A percentile compares a stretch with the other conserved stretches of the same genome.
phyloP scores from a whole-genome alignment of 495 filamentous ascomycete genomes.

The Amphirosellinia nigrospora region DNA sequence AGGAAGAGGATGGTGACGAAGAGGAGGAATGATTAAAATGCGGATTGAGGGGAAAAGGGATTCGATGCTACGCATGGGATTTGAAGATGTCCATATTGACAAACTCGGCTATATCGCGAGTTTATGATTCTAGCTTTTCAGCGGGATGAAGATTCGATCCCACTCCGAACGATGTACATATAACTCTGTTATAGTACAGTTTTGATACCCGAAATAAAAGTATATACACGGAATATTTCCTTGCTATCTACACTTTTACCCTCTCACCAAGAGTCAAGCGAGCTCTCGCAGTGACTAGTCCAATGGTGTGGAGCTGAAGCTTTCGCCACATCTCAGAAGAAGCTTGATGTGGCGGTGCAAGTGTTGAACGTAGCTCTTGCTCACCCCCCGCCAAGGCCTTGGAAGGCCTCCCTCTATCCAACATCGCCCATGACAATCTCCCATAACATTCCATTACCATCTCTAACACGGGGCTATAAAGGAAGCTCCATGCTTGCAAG shows the following conservation, averaged over 20 bases:
- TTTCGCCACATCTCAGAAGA: constrained; percentile 17
- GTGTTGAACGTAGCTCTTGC: constrained; percentile 5
- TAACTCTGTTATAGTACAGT: not conserved
- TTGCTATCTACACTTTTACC: not conserved
- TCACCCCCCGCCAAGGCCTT: not conserved
- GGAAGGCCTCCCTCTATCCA: constrained; percentile 19
- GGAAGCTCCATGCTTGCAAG: not conserved
- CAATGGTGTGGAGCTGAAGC: not conserved
- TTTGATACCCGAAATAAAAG: constrained; percentile 18
- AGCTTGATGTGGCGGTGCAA: constrained; percentile 18
- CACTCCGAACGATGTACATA: not conserved
- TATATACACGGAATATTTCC: not conserved
- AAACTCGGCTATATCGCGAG: not conserved
- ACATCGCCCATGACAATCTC: not conserved
- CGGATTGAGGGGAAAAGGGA: not conserved
- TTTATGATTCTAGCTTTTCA: constrained; percentile 9
- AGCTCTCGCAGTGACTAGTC: not conserved
- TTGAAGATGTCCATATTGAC: not conserved
- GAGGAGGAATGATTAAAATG: not conserved
- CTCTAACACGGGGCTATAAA: not conserved
- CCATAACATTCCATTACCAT: not conserved
- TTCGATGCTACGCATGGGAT: not conserved
- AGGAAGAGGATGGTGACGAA: constrained; percentile 35
- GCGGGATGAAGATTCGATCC: not conserved
- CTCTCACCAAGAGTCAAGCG: not conserved